Conservation (phyloP, 306 rosid genomes). For the Vigna mungo region DNA sequence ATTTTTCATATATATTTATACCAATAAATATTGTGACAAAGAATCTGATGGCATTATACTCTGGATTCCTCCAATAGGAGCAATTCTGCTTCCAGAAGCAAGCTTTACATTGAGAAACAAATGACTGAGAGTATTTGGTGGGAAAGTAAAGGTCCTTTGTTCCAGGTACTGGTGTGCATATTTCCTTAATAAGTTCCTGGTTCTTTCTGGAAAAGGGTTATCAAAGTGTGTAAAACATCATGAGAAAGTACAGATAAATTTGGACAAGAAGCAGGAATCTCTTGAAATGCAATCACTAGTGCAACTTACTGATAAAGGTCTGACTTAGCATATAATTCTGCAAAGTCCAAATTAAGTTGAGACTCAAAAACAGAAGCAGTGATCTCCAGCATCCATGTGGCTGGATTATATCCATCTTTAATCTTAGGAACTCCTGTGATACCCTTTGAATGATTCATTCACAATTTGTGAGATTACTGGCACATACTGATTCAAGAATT, state of each 20-base stretch:
- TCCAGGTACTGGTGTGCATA: too few species aligned
- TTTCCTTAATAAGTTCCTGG: too few species aligned
- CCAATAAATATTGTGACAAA: too few species aligned
- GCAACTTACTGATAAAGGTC: conserved; percentile 58
- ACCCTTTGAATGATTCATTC: conserved; percentile 50
- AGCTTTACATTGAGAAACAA: too few species aligned
- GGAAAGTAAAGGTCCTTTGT: too few species aligned
- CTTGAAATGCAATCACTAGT: conserved; percentile 6
- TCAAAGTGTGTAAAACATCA: conserved; percentile 11
- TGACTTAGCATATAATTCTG: conserved; percentile 63
- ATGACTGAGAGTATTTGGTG: too few species aligned
- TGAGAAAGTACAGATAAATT: conserved; percentile 7
- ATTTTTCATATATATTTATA: too few species aligned
- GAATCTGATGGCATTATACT: too few species aligned
- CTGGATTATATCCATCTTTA: conserved; percentile 75
- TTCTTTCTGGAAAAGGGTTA: too few species aligned
- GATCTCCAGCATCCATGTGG: conserved; percentile 89
- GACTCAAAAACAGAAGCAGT: conserved; percentile 59
- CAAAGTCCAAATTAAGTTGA: conserved; percentile 67
- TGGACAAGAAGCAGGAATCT: conserved; percentile 25
- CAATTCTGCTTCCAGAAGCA: too few species aligned
- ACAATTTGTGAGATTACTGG: conserved; percentile 13
- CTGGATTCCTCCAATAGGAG: too few species aligned
- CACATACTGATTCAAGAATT: conserved; percentile 17
- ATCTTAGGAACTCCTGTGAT: conserved; percentile 72